Evolutionary conservation across 2,329 filamentous ascomycete genomes (phyloP), one percentile per base, ranked within the genome.

Genomic region (Tolypocladium endophyticum): DNA sequence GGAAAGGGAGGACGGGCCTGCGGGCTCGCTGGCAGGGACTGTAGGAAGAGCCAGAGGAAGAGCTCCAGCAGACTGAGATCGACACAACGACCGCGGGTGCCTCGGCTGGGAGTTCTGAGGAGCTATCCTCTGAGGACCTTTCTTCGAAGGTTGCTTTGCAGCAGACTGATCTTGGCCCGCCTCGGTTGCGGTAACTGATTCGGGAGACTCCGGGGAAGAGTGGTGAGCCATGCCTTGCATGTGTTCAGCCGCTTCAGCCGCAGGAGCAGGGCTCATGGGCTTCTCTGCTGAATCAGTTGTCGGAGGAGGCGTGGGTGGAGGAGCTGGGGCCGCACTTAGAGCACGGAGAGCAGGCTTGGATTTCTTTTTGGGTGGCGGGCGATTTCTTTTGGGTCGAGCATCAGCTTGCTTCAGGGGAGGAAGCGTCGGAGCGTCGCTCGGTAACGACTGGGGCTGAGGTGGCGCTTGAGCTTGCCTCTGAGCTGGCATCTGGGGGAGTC

Each of bases 21-120:
- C 69, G 12, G 82, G 80, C 60, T 86, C 83, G 63, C 81, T 85
- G 4, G 79, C 77, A 12, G 73, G 70, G 25, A 73, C 63, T 23
- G 65, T 61, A n/a, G 75, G 73, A 9, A 76, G 63, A 39, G 68
- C 69, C 45, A 77, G 61, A 18, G 38, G 16, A 23, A 41, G 11
- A 6, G 73, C 66, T 0, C 75, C 74, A 3, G 73, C 68, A 2
- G 74, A 76, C 23, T 76, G 73, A 35, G 73, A 76, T 43, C 74
- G 68, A 41, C 64, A 64, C 2, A 74, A 56, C 4, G 68, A 66
- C 57, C 72, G 68, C 14, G 68, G 57, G 53, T 58, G 57, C 52
- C 59, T 69, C 35, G 60, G 62, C 45, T 63, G 64, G 20, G 61
- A 45, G 23, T 39, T 33, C 43, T 59, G 59, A 33, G 41, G n/a